These are phyloP conservation scores for Asterionellopsis glacialis DNA, from an alignment of 108 stramenopile genomes.

Conservation along the genomic window DNA sequence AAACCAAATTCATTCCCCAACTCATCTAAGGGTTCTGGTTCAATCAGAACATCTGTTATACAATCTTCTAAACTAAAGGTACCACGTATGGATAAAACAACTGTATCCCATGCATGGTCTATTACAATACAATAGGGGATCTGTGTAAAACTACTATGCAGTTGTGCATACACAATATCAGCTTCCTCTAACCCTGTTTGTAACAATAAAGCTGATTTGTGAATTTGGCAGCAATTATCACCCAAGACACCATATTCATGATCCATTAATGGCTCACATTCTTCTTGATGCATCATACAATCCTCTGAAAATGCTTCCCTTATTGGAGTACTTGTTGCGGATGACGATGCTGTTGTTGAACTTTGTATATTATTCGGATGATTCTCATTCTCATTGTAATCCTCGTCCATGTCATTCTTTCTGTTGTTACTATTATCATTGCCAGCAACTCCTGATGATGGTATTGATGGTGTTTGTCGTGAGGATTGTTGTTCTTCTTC, in stretches of 20 bases:
- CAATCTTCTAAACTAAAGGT: slow-evolving; percentile 94
- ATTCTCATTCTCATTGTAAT: neutral
- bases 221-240: slow-evolving; percentile 70
- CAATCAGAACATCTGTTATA: slow-evolving; percentile 87
- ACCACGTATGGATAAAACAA: slow-evolving; percentile 92
- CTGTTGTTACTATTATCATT: too few relatives aligned
- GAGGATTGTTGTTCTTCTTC: slow-evolving; percentile 1
- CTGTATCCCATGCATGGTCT: slow-evolving; percentile 77
- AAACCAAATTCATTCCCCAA: slow-evolving; percentile 82
- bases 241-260: slow-evolving; percentile 21
- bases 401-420: too few relatives aligned
- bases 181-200: slow-evolving; percentile 64
- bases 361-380: too few relatives aligned
- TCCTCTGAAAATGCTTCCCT: neutral
- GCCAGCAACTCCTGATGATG: neutral
- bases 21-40: slow-evolving; percentile 72
- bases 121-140: slow-evolving; percentile 92
- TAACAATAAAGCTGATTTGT: slow-evolving; percentile 70
- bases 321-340: too few relatives aligned
- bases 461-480: neutral
- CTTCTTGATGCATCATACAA: slow-evolving; percentile 5
- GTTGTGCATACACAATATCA: slow-evolving; percentile 89
- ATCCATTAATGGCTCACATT: too few relatives aligned
- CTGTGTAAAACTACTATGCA: slow-evolving; percentile 63
- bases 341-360: too few relatives aligned